Evolutionary conservation across 331 rosid genomes (phyloP), one percentile per base, ranked within the genome.

Genomic region (Malus hybrid): DNA sequence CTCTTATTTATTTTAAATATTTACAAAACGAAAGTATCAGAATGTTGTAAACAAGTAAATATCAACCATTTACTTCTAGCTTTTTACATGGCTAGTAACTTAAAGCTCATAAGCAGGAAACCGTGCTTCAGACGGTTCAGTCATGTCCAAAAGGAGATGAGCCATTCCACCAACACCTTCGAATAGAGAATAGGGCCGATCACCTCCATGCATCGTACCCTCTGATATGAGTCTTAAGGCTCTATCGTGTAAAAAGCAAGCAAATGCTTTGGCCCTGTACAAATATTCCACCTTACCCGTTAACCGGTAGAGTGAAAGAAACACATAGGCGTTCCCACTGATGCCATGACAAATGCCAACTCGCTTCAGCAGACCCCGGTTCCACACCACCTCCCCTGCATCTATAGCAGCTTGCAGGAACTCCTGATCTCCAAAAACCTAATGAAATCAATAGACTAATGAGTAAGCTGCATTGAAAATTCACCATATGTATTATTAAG

Each of bases 101-200:
- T 77, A 89, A 46, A 87, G 84, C 85, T 89, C 93, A 86, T 88
- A 89, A 28, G 76, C 95, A 48, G 96, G 98, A 73, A 91, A 93
- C 83, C 87, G 84, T 1, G 93, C 89, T 64, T 48, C 75, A 63
- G 86, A 78, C 27, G 93, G 97, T 69, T 93, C 93, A 65, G 70
- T 44, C 88, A 91, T 84, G 87, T 93, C 98, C 28, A 91, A 60
- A 76, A 85, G 86, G 57, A 86, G 81, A 76, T 74, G 67, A 14
- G 91, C 77, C 98, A 91, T 84, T 81, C 93, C 98, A 76, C 91
- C 98, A 75, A 87, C 71, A 70, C 98, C 97, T 87, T 93, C 94
- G 33, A 88, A 89, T 68, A 91, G 70, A 27, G 97, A 91, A 76
- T 79, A 87, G 33, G 96, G 89, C 16, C 86, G 84, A 81, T 93